Base-by-base conservation (phyloP, 2,329 filamentous ascomycete species). In the Nemania sp. region DNA sequence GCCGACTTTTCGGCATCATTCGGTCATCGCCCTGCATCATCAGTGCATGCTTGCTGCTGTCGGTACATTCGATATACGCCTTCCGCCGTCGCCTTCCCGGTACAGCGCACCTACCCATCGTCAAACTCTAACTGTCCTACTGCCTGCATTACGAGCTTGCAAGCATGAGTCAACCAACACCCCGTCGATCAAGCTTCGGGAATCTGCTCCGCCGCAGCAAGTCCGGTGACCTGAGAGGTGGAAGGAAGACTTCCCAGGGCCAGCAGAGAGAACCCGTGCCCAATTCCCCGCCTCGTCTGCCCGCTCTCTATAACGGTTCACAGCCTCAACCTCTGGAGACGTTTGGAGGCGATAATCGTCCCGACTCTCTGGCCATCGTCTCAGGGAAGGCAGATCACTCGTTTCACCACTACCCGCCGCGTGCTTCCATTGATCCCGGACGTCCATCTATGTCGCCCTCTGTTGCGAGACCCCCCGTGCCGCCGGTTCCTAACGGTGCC, bases 401-500 rank as follows among this genome's bases (percentile, higher is more conserved):
- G n/a, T 72, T 73, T 65, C 70, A 74, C 63, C 70, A 60, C 54
- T 62, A 69, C 11, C 71, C 75, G 53, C 73, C 79, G 50, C 78
- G 83, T 66, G 74, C 78, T 46, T 87, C 84, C 60, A 86, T 84
- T 74, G 84, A 85, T 66, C 80, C 78, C n/a, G 71, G 73, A 50
- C 72, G 76, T 54, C 74, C 75, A 54, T 78, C 78, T 46, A 70
- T 75, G 67, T 74, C 76, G 68, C 76, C 73, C 63, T 75, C 74
- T 34, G 70, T 80, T 48, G 81, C 86, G 45, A 76, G 83, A 46
- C 85, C 85, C 54, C 86, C 87, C 3, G 79, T 89, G 55, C 85
- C 86, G 49, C 86, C 87, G 1, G 79, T 89, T 54, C 85, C 86
- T 48, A 83, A 80, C 73, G 83, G 83, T 59, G 83, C 83, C 49